These are phyloP conservation scores for Allantophomopsis lycopodina DNA, from an alignment of 2,329 filamentous ascomycete genomes.

Conservation along the genomic window DNA sequence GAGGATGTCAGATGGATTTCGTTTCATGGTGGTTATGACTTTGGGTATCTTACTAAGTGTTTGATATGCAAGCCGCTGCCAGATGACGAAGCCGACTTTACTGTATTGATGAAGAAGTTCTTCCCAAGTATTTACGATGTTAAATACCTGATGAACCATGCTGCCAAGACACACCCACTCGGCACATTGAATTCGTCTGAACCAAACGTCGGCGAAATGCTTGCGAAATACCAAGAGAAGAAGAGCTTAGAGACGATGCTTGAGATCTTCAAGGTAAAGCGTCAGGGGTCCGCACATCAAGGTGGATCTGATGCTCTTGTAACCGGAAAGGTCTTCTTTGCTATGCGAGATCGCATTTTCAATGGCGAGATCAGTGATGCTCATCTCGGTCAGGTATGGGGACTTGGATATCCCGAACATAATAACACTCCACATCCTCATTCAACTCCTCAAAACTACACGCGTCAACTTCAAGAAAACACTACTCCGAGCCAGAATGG, in stretches of 20 bases:
- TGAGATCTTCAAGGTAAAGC: slow-evolving; percentile 81
- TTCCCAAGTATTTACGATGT: slow-evolving; percentile 93
- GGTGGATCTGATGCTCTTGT: slow-evolving; percentile 88
- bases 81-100: slow-evolving; percentile 81
- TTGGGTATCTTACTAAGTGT: slow-evolving; percentile 92
- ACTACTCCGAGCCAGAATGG: slow-evolving; percentile 40
- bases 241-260: slow-evolving; percentile 88
- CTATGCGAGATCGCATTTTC: slow-evolving; percentile 80
- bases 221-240: slow-evolving; percentile 79
- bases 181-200: slow-evolving; percentile 50
- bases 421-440: slow-evolving; percentile 25
- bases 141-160: slow-evolving; percentile 92
- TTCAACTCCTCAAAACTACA: slow-evolving; percentile 24
- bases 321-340: slow-evolving; percentile 91
- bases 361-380: slow-evolving; percentile 68
- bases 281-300: slow-evolving; percentile 78
- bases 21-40: slow-evolving; percentile 96
- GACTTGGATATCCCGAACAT: slow-evolving; percentile 60
- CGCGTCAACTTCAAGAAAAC: slow-evolving; percentile 24
- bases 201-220: slow-evolving; percentile 53
- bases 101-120: slow-evolving; percentile 77
- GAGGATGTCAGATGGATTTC: slow-evolving; percentile 92
- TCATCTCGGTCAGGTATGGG: slow-evolving; percentile 86
- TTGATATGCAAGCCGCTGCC: slow-evolving; percentile 74
- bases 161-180: slow-evolving; percentile 54